Conservation (phyloP, 106 monocot species). For the Agapanthus africanus region DNA sequence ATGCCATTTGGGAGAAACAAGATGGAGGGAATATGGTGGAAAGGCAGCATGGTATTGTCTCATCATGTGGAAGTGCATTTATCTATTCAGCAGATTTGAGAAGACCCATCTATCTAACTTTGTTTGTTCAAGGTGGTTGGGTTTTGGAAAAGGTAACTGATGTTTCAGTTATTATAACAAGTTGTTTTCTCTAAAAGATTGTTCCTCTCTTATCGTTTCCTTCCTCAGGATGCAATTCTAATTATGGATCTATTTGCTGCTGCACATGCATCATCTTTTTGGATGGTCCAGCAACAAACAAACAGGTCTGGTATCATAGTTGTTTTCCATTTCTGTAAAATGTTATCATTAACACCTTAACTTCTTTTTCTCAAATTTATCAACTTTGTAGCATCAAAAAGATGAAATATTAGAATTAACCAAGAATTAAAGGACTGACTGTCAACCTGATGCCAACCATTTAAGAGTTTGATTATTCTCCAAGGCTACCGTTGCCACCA, state of each 20-base stretch:
- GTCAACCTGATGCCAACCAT: neutral
- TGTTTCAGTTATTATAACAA: neutral
- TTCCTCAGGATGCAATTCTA: constrained; percentile 56
- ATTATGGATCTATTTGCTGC: constrained; percentile 53
- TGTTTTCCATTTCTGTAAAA: neutral
- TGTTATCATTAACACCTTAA: neutral
- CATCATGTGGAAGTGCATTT: constrained; percentile 50
- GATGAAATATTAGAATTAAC: neutral
- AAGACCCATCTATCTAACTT: constrained; percentile 69
- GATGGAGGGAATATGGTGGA: constrained; percentile 62
- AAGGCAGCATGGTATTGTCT: constrained; percentile 70
- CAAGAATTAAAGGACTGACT: neutral
- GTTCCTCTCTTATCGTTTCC: neutral
- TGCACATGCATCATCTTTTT: constrained; percentile 69
- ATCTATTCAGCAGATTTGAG: constrained; percentile 77
- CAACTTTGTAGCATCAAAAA: neutral
- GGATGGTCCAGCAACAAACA: constrained; percentile 77
- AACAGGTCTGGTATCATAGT: constrained; percentile 41
- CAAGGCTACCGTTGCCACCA: too few relatives aligned
- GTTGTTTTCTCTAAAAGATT: neutral
- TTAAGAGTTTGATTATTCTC: too few relatives aligned
- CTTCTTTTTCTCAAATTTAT: neutral
- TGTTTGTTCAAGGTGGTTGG: constrained; percentile 95
- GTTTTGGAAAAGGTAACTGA: constrained; percentile 73
- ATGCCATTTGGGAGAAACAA: constrained; percentile 78